A percentile compares a stretch with the other conserved stretches of the same genome.
These are phyloP conservation scores for Calonectria montana DNA, from an alignment of 2,329 filamentous ascomycete genomes.

Conservation along the genomic window DNA sequence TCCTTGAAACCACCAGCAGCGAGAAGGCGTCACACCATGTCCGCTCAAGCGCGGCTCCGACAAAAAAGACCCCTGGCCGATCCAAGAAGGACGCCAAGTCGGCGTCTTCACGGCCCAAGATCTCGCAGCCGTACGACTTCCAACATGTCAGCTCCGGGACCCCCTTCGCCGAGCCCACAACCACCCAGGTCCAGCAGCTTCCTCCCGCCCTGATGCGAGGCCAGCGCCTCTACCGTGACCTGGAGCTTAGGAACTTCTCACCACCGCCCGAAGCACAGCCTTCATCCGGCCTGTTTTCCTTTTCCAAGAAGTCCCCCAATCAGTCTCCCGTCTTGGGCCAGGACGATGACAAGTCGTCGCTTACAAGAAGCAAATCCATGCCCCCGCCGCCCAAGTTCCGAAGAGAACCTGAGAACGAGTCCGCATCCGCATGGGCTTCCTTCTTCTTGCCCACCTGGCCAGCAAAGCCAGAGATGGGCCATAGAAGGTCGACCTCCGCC, in stretches of 20 bases:
- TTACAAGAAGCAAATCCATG: background rate
- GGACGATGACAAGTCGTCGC: background rate
- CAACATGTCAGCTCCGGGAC: constrained; percentile 1
- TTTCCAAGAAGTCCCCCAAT: background rate
- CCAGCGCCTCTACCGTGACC: background rate
- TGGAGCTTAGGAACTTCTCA: background rate
- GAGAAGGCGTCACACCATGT: background rate
- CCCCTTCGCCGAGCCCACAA: background rate
- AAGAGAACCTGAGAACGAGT: background rate
- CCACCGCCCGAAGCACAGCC: background rate
- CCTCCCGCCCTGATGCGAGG: background rate
- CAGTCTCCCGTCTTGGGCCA: background rate
- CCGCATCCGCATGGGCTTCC: background rate
- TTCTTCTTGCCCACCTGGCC: background rate
- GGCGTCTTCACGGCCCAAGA: background rate
- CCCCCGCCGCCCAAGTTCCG: background rate
- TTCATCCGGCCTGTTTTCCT: background rate
- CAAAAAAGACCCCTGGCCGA: background rate
- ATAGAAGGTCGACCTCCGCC: background rate
- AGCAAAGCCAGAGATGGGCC: background rate
- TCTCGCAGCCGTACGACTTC: background rate
- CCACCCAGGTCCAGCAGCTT: background rate
- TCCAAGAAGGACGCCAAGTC: background rate
- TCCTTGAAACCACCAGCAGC: background rate
- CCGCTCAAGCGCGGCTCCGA: background rate